phyloP scores from a whole-genome alignment of 1,284 basidiomycete genomes.

The Trichosporon asahii region DNA sequence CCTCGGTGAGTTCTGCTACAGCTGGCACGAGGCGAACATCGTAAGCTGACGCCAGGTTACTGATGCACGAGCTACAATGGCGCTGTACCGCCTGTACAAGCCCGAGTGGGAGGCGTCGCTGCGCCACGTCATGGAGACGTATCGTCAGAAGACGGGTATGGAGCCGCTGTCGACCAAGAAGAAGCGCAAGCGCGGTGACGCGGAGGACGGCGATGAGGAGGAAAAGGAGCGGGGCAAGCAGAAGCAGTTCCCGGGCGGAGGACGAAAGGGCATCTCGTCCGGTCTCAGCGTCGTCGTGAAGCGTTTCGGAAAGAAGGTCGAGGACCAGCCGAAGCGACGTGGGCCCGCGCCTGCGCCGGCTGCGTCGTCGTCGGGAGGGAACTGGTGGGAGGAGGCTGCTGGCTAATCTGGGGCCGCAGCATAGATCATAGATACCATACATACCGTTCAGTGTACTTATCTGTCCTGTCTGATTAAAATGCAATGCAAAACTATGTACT shows the following conservation, averaged over 20 bases:
- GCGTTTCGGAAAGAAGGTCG: conserved; percentile 39
- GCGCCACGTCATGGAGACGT: conserved; percentile 43
- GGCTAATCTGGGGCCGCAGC: background rate
- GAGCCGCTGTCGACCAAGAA: conserved; percentile 31
- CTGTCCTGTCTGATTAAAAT: background rate
- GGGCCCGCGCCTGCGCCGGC: conserved; percentile 17
- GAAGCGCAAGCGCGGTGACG: conserved; percentile 39
- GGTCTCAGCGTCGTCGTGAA: conserved; percentile 64
- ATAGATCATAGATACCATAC: background rate
- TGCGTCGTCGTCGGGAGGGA: conserved; percentile 12
- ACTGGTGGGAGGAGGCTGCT: conserved; percentile 25
- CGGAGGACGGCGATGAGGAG: conserved; percentile 34
- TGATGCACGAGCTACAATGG: conserved; percentile 95
- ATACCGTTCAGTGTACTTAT: background rate
- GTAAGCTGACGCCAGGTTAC: conserved; percentile 62
- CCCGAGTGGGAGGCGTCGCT: conserved; percentile 71
- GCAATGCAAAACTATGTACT: conserved; percentile 8
- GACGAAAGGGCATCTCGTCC: conserved; percentile 66
- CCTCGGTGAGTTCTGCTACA: conserved; percentile 61
- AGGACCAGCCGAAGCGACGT: conserved; percentile 23
- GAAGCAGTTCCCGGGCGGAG: conserved; percentile 57
- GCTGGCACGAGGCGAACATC: background rate
- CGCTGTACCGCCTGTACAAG: conserved; percentile 82
- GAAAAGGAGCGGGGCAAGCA: conserved; percentile 30
- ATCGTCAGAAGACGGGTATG: conserved; percentile 36